These are phyloP conservation scores for Hypericum perforatum DNA, from an alignment of 345 rosid species.

Conservation along the genomic window DNA sequence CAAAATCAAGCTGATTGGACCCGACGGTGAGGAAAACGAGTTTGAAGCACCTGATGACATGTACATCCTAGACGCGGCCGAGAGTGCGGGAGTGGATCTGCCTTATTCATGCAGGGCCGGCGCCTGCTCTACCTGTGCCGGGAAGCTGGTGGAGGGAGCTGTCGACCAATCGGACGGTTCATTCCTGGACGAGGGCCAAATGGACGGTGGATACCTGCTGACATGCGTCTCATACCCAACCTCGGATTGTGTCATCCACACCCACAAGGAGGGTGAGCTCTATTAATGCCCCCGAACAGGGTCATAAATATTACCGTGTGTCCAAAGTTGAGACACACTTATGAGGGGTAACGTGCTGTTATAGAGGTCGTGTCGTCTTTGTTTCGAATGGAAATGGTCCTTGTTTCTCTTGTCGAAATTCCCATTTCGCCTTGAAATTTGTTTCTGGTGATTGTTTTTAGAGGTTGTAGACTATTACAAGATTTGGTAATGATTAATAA, in stretches of 20 bases:
- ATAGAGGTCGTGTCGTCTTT: too few species aligned
- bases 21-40: conserved; percentile 46
- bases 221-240: conserved; percentile 70
- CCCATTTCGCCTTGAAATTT: too few species aligned
- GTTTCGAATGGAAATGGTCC: too few species aligned
- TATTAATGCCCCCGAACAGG: conserved; percentile 7
- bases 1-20: conserved; percentile 74
- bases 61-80: conserved; percentile 77
- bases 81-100: conserved; percentile 63
- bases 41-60: conserved; percentile 49
- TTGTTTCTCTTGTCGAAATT: too few species aligned
- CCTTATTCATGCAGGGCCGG: conserved; percentile 94
- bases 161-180: conserved; percentile 87
- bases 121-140: conserved; percentile 81
- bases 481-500: too few species aligned
- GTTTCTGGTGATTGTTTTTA: too few species aligned
- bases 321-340: too few species aligned
- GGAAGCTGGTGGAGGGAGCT: conserved; percentile 46
- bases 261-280: conserved; percentile 74
- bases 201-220: conserved; percentile 47
- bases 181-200: conserved; percentile 57
- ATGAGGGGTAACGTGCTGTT: too few species aligned
- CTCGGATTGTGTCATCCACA: conserved; percentile 69
- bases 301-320: too few species aligned
- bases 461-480: too few species aligned